Base-by-base conservation (phyloP, 768 basidiomycete species). In the Tephrocybe sp. region DNA sequence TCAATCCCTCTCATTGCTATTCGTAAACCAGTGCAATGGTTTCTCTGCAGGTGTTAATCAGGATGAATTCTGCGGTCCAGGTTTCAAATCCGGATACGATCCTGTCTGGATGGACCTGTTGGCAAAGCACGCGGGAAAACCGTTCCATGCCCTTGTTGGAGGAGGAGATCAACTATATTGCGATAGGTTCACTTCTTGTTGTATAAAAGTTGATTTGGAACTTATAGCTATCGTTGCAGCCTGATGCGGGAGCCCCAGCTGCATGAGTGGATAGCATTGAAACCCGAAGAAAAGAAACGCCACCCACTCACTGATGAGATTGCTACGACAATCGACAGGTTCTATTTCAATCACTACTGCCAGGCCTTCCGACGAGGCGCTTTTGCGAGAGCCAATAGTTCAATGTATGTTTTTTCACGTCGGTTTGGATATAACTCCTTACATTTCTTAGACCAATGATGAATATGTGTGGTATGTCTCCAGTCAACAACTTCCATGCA, bases 61-160 rank as follows among this genome's bases (percentile, higher is more conserved):
- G 47, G 88, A 92, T 54, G 89, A 90, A 28, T 94, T 95, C 64
- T 78, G 82, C 32, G 84, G 87, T 3, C 87, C 88, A 8, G 88
- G 89, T 0, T 95, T 84, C 61, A 83, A 77, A 54, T 84, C 71
- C 41, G 92, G 91, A 0, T 92, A 88, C 58, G 94, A 95, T 64
- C 92, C 92, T 6, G 82, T 98, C 9, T 99, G 96, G 96, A 76
- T 84, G 53, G 95, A 99, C 69, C 69, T 99, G n/a, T 78, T 98
- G 21, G 70, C 80, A 35, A 85, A 88, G 59, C 97, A 98, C 59
- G 74, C 79, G 2, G 78, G 83, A 60, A 71, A 73, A 49, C 94
- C 96, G 0, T 93, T 93, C 63, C 96, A 99, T 60, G 82, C 76
- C n/a, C 75, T 98, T 28, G 86, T 97, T 5, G 96, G 96, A 15